phyloP scores from a whole-genome alignment of 1,139 yeast genomes.

The Suhomyces yuchorum region DNA sequence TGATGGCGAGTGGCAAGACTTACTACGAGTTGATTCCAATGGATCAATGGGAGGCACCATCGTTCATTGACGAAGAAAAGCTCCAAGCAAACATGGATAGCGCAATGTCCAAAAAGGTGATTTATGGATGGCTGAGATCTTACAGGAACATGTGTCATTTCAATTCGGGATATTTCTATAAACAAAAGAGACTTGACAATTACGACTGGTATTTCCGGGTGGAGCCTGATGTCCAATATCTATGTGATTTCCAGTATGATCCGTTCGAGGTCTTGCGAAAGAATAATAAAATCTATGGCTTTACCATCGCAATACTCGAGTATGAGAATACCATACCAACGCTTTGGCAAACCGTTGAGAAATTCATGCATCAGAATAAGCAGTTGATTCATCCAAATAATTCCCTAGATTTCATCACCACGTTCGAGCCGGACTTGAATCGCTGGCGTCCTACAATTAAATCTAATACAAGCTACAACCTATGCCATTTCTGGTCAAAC shows the following conservation, averaged over 20 bases:
- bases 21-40: constrained; percentile 46
- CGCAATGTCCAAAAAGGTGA: constrained; percentile 29
- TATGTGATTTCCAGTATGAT: constrained; percentile 53
- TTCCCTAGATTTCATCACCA: constrained; percentile 68
- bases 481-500: constrained; percentile 96
- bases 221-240: constrained; percentile 49
- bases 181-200: constrained; percentile 39
- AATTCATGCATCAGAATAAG: constrained; percentile 62
- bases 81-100: constrained; percentile 28
- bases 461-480: constrained; percentile 63
- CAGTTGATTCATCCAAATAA: constrained; percentile 68
- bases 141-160: constrained; percentile 54
- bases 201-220: constrained; percentile 51
- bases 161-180: constrained; percentile 48
- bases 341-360: constrained; percentile 74
- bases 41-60: constrained; percentile 48
- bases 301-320: constrained; percentile 47
- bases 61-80: constrained; percentile 34
- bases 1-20: constrained; percentile 83
- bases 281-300: constrained; percentile 44
- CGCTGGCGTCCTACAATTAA: constrained; percentile 18
- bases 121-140: constrained; percentile 44
- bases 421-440: constrained; percentile 48
- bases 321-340: constrained; percentile 62
- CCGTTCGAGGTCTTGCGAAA: constrained; percentile 42